Percentiles rank a stretch among this genome's conserved stretches.
phyloP scores from a whole-genome alignment of 805 yeast genomes.

The Kuraishia capsulata region DNA sequence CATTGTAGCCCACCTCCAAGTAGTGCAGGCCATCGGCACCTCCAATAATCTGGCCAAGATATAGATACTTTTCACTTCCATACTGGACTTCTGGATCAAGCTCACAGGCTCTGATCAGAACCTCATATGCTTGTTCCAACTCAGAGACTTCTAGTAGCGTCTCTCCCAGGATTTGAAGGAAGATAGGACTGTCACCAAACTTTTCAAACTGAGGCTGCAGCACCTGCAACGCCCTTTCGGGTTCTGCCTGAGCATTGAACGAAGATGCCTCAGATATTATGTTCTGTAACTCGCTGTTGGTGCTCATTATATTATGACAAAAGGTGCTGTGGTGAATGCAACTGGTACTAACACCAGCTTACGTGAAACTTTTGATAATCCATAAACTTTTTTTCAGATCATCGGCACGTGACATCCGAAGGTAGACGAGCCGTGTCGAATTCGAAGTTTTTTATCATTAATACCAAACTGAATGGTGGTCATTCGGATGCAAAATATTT shows the following conservation, averaged over 20 bases:
- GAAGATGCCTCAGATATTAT: constrained; percentile 31
- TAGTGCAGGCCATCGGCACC: constrained; percentile 63
- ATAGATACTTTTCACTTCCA: constrained; percentile 79
- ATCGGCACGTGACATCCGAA: too few relatives aligned
- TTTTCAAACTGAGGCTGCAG: constrained; percentile 28
- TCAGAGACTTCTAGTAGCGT: constrained; percentile 71
- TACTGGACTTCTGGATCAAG: constrained; percentile 55
- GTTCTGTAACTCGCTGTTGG: background rate
- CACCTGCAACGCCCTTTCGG: constrained; percentile 43
- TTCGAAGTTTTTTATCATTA: too few relatives aligned
- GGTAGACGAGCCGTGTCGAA: too few relatives aligned
- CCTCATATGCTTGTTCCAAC: constrained; percentile 66
- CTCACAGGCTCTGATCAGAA: constrained; percentile 51
- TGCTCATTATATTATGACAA: too few relatives aligned
- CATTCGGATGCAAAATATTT: too few relatives aligned
- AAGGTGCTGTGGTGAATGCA: background rate
- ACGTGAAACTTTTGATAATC: too few relatives aligned
- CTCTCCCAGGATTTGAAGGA: constrained; percentile 61
- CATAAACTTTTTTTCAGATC: too few relatives aligned
- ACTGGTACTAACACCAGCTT: background rate
- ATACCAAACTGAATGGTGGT: too few relatives aligned
- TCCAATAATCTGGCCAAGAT: constrained; percentile 86
- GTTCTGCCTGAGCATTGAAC: constrained; percentile 35
- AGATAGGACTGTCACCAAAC: constrained; percentile 31
- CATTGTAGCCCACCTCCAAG: constrained; percentile 54